Evolutionary conservation across 495 filamentous ascomycete species (phyloP), one percentile per base, ranked within the genome.

Genomic region (Bacidia gigantensis): DNA sequence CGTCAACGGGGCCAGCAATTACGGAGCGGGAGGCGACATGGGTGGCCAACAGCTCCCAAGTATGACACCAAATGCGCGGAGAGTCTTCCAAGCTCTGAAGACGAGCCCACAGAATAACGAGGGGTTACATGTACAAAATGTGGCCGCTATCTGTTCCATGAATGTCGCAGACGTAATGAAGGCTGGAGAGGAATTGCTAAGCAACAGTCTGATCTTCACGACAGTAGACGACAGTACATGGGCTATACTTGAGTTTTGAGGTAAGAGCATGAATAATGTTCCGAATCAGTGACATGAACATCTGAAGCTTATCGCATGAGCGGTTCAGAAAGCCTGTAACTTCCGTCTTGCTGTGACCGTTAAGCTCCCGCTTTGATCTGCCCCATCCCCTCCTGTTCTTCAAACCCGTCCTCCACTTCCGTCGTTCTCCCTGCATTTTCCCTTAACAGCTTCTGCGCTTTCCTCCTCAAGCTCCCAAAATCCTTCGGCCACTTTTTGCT

Each of bases 171-270:
- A 94, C 44, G 84, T 95, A 18, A 61, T 76, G 46, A 77, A 73
- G 44, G 93, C 82, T 29, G 80, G 81, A 9, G 83, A 92, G 52
- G 89, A 96, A 67, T 62, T 97, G 62, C 58, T 89, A 39, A 69
- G 63, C 5, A 62, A 77, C 21, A 86, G 88, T 44, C 58, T 87
- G 60, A 85, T 93, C 47, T 98, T 87, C 66, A 87, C 89, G 47
- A 98, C 93, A 11, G 70, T 89, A 23, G 89, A 97, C 69, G 92
- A 98, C 58, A 64, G 74, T 51, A 89, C 84, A 0, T 89, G 81
- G 76, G 82, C 82, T 24, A 67, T 86, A 53, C 67, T 89, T 29
- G 81, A 87, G 22, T 78, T 44, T 22, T 44, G 41, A 44, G 41
- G 7, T 5, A 35, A 35, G 14, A 35, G 29, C 29, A 35, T 14